phyloP scores from a whole-genome alignment of 192 early-diverging fungal species.

The Umbelopsis sp. region DNA sequence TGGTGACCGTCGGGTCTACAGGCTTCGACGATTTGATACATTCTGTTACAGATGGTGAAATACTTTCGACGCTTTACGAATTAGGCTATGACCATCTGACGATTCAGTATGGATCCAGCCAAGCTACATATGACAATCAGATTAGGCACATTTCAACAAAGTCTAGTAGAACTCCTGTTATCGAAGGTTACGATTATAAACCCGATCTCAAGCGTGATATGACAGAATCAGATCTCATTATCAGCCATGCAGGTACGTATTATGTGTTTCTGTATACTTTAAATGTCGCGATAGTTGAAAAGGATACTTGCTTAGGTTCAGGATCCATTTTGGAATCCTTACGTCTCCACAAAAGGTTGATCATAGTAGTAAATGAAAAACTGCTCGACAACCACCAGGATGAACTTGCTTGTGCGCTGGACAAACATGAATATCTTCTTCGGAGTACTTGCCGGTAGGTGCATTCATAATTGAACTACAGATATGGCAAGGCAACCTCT shows the following conservation, averaged over 20 bases:
- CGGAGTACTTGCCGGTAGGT: slow-evolving; percentile 43
- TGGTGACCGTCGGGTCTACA: slow-evolving; percentile 93
- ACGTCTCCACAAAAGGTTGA: slow-evolving; percentile 55
- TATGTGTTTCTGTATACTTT: background rate
- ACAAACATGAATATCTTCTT: slow-evolving; percentile 53
- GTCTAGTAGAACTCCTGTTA: background rate
- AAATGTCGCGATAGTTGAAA: too few species aligned
- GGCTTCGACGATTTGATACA: slow-evolving; percentile 78
- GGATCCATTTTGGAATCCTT: slow-evolving; percentile 86
- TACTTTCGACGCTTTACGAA: slow-evolving; percentile 49
- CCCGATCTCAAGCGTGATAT: slow-evolving; percentile 55
- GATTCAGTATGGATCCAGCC: slow-evolving; percentile 70
- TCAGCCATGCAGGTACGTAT: slow-evolving; percentile 75
- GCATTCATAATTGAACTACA: background rate
- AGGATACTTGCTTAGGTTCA: slow-evolving; percentile 49
- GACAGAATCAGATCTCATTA: slow-evolving; percentile 67
- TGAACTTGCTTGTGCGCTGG: slow-evolving; percentile 78
- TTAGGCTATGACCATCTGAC: slow-evolving; percentile 58
- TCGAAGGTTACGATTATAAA: slow-evolving; percentile 63
- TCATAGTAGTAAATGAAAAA: slow-evolving; percentile 73
- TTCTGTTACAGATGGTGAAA: slow-evolving; percentile 40
- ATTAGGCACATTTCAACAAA: background rate
- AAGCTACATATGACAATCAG: slow-evolving; percentile 24
- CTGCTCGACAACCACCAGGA: slow-evolving; percentile 89
- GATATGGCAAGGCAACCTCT: too few species aligned